Base-by-base conservation (phyloP, 192 early-diverging fungal species). In the Coemansia sp. region DNA sequence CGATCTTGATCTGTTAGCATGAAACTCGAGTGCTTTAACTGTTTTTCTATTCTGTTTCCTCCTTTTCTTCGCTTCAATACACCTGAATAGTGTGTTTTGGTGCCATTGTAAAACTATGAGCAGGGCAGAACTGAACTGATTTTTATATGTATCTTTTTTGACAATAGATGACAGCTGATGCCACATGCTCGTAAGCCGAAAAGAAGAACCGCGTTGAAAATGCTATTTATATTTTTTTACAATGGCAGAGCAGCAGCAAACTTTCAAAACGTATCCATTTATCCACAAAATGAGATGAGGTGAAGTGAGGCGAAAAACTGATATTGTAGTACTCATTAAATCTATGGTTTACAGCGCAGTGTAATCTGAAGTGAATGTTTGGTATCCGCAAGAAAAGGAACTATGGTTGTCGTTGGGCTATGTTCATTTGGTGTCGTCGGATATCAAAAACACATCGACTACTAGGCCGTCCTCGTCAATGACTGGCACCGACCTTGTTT, bases 401-500 rank as follows among this genome's bases (percentile, higher is more conserved):
- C 39, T 6, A 41, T 5, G 1, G 12, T 41, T 41, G 30, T 30
- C 30, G 30, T 30, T 30, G 30, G 30, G 30, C 30, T 30, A 2
- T 30, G 3, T 30, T 30, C 30, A 30, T 46, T 45, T 52, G 44
- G 14, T 34, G 12, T 58, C 46, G 43, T 52, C 21, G 2, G 51
- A 43, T 14, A 70, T 58, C 43, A 63, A 43, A 0, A 26, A 51
- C 2, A 58, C 36, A 0, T 70, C 53, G 6, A 63, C 43, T 41
- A 70, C 34, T 9, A 15, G 52, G 34, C 61, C 61, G 35, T 70
- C 52, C 18, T 62, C 51, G 33, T 41, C 49, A 12, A 70, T 36
- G 58, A 58, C 10, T 4, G 44, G 61, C 15, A 58, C 43, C 52
- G 43, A 52, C 33, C n/a, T 43, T 10, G 20, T 20, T 70, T 62